Base-by-base conservation (phyloP, 768 basidiomycete genomes). In the Cystofilobasidium bisporidii region DNA sequence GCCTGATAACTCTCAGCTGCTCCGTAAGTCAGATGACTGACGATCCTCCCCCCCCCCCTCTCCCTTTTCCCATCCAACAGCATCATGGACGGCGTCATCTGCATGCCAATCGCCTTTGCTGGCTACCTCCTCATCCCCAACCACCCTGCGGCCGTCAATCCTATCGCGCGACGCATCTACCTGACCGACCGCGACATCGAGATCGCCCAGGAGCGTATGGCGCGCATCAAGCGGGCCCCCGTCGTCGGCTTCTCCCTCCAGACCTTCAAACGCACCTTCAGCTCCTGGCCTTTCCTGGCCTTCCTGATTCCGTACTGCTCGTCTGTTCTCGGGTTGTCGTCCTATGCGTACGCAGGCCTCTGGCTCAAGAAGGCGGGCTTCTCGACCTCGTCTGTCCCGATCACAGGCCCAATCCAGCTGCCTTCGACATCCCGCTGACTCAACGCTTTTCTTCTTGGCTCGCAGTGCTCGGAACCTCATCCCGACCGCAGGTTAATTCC, bases 101-200 rank as follows among this genome's bases (percentile, higher is more conserved):
- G 64, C 59, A 60, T 71, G 63, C 70, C 72, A 0, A 72, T 72
- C 48, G 65, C 63, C 24, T 64, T 70, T 26, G 69, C 71, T 17
- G 72, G 71, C 15, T 71, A 59, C 71, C 71, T 72, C 41, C 33
- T 71, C 30, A 71, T 72, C 56, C 72, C 72, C 20, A 66, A 71
- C 60, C 50, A 58, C 6, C 71, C 72, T 2, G 64, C 45, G 17
- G 66, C 38, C 15, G 41, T 50, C 36, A 71, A 71, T 47, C 56
- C 70, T 45, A 48, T 61, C 17, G 38, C 70, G 12, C 60, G 47
- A 14, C 71, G 64, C 48, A 6, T 36, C 36, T 69, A 65, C 48
- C 65, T 72, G n/a, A 70, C 58, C 22, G 65, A 69, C 9, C 41
- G 67, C 28, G 70, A 72, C 57, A 55, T 71, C 30, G 50, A 66